Percentiles rank a stretch among this genome's conserved stretches.
Conservation (phyloP, 1,284 basidiomycete genomes). For the Papiliotrema nemorosa region DNA sequence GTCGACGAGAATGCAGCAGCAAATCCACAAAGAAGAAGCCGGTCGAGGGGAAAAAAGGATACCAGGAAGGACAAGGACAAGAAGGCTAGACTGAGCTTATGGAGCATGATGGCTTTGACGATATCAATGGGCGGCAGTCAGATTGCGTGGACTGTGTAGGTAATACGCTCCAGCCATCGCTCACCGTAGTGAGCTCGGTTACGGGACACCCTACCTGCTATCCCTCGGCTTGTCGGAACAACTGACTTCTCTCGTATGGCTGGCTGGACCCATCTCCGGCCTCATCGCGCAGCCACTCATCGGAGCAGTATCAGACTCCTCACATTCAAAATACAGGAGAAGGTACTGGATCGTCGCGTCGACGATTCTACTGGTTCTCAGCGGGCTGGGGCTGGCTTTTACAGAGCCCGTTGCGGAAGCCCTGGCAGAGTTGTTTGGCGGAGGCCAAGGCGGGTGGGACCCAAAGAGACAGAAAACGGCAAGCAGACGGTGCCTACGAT, state of each 20-base stretch:
- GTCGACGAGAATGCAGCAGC: constrained; percentile 4
- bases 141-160: constrained; percentile 45
- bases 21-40: constrained; percentile 4
- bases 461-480: constrained; percentile 65
- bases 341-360: constrained; percentile 85
- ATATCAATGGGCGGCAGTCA: constrained; percentile 71
- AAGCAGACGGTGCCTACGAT: constrained; percentile 23
- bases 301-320: constrained; percentile 90
- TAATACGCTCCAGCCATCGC: background rate
- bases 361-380: constrained; percentile 61
- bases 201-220: constrained; percentile 90
- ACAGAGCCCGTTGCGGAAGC: constrained; percentile 70
- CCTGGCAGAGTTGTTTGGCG: constrained; percentile 71
- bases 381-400: constrained; percentile 66
- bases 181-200: constrained; percentile 57
- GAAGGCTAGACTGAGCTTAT: constrained; percentile 34
- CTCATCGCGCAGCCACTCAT: constrained; percentile 93
- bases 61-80: constrained; percentile 11
- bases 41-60: constrained; percentile 10
- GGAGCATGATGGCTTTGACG: constrained; percentile 53
- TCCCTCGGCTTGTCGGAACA: constrained; percentile 84
- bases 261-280: constrained; percentile 82
- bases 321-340: constrained; percentile 78
- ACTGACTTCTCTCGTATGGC: constrained; percentile 90
- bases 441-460: constrained; percentile 86